Evolutionary conservation across 106 monocot genomes (phyloP), one percentile per base, ranked within the genome.

Genomic region (Dendrobium nobile): DNA sequence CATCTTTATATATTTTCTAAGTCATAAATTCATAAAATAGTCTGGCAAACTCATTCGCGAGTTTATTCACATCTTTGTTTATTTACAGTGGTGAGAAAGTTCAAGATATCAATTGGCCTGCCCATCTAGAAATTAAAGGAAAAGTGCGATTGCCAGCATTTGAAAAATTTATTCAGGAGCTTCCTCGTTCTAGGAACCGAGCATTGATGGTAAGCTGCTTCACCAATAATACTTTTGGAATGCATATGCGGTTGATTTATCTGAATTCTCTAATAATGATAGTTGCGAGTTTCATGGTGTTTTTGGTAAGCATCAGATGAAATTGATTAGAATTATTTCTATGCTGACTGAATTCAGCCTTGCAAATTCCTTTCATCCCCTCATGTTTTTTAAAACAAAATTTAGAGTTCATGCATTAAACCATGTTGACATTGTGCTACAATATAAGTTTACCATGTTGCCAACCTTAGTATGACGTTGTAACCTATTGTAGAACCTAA

Each of bases 161-260:
- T 94, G 94, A 94, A 89, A 91, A 89, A 80, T 94, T 83, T 83
- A 83, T 94, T 79, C 91, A 94, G 83, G 94, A 94, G 51, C 89
- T 94, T 83, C 94, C 88, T 70, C 91, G 89, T 44, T 94, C 91
- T 82, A 87, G 91, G 18, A 94, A 67, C 64, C 89, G 94, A 42
- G 79, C 87, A 83, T 77, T 94, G 80, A 91, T 89, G 94, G 94
- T 94, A 84, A 76, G 75, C 3, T 47, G 48, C 11, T 76, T 47
- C 45, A 47, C 76, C 76, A 48, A 9, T 76, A 76, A 47, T 75
- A 27, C 13, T 48, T 76, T 76, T 76, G 48, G 22, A 26, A 26
- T 76, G 48, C 6, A 2, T 76, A 51, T 51, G 22, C 19, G 22
- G 22, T 0, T 22, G 22, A 27, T 76, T 48, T 27, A 48, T 48